Evolutionary conservation across 2,329 filamentous ascomycete genomes (phyloP).

Genomic region (Aureobasidium mangrovei): DNA sequence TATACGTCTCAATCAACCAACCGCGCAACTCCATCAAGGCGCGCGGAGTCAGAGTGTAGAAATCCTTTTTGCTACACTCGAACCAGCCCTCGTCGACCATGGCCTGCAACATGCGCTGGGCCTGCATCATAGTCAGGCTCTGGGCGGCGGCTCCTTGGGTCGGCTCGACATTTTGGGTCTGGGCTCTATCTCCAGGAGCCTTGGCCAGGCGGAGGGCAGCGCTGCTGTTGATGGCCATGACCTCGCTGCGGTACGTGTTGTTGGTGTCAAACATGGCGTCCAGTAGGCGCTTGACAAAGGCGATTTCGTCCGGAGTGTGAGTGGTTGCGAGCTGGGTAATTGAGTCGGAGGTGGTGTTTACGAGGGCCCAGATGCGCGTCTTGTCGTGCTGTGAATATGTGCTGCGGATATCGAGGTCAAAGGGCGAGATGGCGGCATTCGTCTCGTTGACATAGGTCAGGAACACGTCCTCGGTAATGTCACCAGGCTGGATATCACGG

Average conservation of each 20-base stretch:
- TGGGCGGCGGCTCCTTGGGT: slow-evolving; percentile 2
- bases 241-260: slow-evolving; percentile 71
- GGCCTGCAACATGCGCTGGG: slow-evolving; percentile 59
- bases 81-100: slow-evolving; percentile 80
- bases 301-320: slow-evolving; percentile 73
- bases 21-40: slow-evolving; percentile 74
- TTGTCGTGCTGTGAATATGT: slow-evolving; percentile 54
- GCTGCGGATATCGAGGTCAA: slow-evolving; percentile 82
- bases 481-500: slow-evolving; percentile 41
- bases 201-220: slow-evolving; percentile 62
- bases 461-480: slow-evolving; percentile 62
- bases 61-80: slow-evolving; percentile 60
- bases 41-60: slow-evolving; percentile 67
- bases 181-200: neutral
- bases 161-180: neutral
- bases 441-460: slow-evolving; percentile 59
- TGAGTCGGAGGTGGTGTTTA: slow-evolving; percentile 80
- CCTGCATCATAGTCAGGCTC: slow-evolving; percentile 66
- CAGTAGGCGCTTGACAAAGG: slow-evolving; percentile 78
- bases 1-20: slow-evolving; percentile 86
- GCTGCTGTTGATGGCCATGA: slow-evolving; percentile 71
- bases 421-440: slow-evolving; percentile 63
- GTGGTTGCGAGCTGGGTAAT: slow-evolving; percentile 81
- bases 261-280: slow-evolving; percentile 87
- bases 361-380: slow-evolving; percentile 66